Base-by-base conservation (phyloP, 176 grass and related monocot genomes). In the Carex pumila region DNA sequence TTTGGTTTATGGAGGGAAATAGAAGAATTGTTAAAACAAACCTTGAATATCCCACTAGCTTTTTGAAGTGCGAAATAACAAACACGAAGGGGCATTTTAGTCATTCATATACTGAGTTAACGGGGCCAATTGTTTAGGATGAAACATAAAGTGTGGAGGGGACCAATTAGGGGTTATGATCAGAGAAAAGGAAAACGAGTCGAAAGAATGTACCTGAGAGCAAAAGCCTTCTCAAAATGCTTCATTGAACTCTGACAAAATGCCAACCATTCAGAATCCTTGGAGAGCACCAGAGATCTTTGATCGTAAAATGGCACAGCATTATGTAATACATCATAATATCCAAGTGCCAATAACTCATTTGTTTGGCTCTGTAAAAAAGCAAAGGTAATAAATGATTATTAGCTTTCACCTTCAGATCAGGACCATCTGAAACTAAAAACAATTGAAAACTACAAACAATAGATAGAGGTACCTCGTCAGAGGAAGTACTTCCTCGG, bases 241-340 rank as follows among this genome's bases (percentile, higher is more conserved):
- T 89, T 91, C 95, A 94, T 76, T 17, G 95, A 92, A 90, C 90
- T 91, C 82, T 79, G 75, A 86, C 92, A 94, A 92, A 91, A 90
- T 83, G 55, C 84, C 41, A 87, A 77, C 95, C 95, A 98, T 87
- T 82, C 72, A 80, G 87, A 73, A 87, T 98, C 92, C 89, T 98
- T 94, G 66, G 88, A 82, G 71, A 92, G 95, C 84, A 93, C 80
- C 88, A 87, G 86, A 87, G 87, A 86, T 87, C 95, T 88, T 86
- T 98, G 95, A 88, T 98, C 95, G 90, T 94, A 98, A 87, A 89
- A 98, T 58, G 95, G 95, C 79, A 94, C 95, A 74, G 94, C 95
- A 86, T 93, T 98, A 80, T 98, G 92, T 65, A 98, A 13, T 81
- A 91, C 90, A 25, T 98, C 95, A 55, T 98, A 98, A 87, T 98